Evolutionary conservation across 1,284 basidiomycete genomes (phyloP), one percentile per base, ranked within the genome.

Genomic region (Mycocalia duriaeana): DNA sequence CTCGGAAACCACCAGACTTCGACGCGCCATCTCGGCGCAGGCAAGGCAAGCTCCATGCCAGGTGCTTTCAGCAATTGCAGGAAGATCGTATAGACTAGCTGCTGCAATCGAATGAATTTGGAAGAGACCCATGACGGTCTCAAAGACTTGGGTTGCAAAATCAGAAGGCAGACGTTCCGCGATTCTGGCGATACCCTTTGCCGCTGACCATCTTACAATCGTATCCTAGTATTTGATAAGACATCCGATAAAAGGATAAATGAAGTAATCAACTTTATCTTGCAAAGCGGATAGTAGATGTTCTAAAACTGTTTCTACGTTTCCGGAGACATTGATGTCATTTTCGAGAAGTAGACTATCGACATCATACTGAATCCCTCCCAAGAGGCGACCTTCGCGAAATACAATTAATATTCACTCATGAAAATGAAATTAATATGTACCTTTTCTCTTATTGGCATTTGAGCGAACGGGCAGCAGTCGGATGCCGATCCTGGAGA

Each of bases 41-140:
- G 91, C 91, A 28, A 99, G 76, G 58, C 88, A 94, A 3, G 92
- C 89, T 5, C 96, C 96, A 64, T 99, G 95, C 93, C 95, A 97
- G 25, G 90, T 89, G 49, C 77, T 75, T 65, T 99, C 94, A 49
- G 81, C 84, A 46, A 82, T 70, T 9, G 88, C 77, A 26, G 88
- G 81, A 52, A 91, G 76, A 52, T 91, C 85, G 53, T 86, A 77
- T 46, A 89, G 57, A 54, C 73, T 73, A 35, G 82, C 79, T 16
- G 75, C 75, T 39, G 75, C 71, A 20, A 78, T 62, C 43, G 79
- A 79, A 57, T 89, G 79, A 48, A 93, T 75, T 43, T 72, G 77
- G 76, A 77, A 95, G 51, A 74, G 67, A 3, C 73, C 77, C 43
- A 94, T 69, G 25, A 95, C 71, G 3, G 85, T 92, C 42, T 90